phyloP scores from a whole-genome alignment of 2,329 filamentous ascomycete species.

The Zymoseptoria passerinii region DNA sequence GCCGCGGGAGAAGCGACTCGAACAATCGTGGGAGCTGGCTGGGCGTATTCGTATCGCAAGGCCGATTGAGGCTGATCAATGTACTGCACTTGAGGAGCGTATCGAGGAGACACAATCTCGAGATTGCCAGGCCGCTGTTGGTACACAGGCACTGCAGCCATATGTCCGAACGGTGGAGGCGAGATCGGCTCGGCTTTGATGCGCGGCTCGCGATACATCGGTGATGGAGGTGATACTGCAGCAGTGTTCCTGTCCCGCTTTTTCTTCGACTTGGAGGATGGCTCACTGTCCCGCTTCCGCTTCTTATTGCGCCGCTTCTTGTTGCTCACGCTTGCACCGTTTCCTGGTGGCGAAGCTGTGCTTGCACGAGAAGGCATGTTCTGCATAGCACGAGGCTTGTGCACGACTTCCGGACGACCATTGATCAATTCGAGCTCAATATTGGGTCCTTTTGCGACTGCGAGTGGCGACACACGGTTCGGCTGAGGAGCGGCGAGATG shows the following conservation, averaged over 20 bases:
- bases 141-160: constrained; percentile 29
- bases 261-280: constrained; percentile 15
- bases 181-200: constrained; percentile 58
- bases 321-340: constrained; percentile 11
- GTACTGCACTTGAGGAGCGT: constrained; percentile 39
- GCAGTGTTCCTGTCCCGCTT: constrained; percentile 29
- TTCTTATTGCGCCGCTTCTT: constrained; percentile 30
- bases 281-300: constrained; percentile 27
- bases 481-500: constrained; percentile 67
- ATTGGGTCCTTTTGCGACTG: constrained; percentile 42
- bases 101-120: constrained; percentile 33
- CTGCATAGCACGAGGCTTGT: constrained; percentile 16
- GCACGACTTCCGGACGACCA: constrained; percentile 27
- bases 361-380: constrained; percentile 21
- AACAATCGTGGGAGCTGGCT: constrained; percentile 33
- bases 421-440: constrained; percentile 41
- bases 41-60: constrained; percentile 38
- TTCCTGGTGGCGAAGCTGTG: constrained; percentile 22
- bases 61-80: constrained; percentile 29
- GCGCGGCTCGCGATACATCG: constrained; percentile 36
- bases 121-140: constrained; percentile 32
- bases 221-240: constrained; percentile 29
- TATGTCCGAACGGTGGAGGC: constrained; percentile 46
- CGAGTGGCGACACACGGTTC: constrained; percentile 55
- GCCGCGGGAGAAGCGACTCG: constrained; percentile 31